Evolutionary conservation across 495 filamentous ascomycete genomes (phyloP), one percentile per base, ranked within the genome.

Genomic region (Tuber aestivum): DNA sequence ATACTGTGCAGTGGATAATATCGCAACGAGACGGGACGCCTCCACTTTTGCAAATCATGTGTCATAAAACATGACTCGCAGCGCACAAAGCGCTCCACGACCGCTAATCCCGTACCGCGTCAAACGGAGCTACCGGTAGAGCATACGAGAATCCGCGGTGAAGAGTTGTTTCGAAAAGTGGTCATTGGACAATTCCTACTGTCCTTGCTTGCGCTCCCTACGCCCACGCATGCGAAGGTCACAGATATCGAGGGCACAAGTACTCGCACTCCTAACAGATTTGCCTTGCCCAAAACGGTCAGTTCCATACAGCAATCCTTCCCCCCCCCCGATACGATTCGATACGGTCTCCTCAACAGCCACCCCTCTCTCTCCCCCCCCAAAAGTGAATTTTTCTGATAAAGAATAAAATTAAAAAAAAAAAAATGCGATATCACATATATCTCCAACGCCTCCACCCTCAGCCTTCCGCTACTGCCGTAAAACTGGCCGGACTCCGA

Each of bases 121-220:
- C 41, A 42, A 45, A 45, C 38, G 38, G 38, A 40, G 38, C 38
- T 40, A 40, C 3, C 1, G 9, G 21, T 50, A 0, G 0, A 50
- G 0, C 20, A 23, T 50, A 50, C 56, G 32, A 16, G 56, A 56
- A n/a, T 56, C 23, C 23, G 5, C 14, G 56, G 0, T 65, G 56
- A 35, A 65, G 16, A 65, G 27, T 32, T 27, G 56, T 65, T 65
- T 65, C 56, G 4, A 35, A 35, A 65, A 65, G 3, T 65, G 56
- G 56, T 65, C 56, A 65, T 65, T 65, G 56, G 56, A 35, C 56
- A 65, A 65, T 65, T 65, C 56, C 50, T 61, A 61, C 50, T 1
- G 7, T n/a, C 7, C 45, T 50, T 21, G n/a, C 45, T 8, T 0
- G n/a, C 45, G 12, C 6, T 50, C 21, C 23, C 42, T n/a, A 44